Base-by-base conservation (phyloP, 371 early-diverging fungal genomes). In the Saksenaea oblongispora region DNA sequence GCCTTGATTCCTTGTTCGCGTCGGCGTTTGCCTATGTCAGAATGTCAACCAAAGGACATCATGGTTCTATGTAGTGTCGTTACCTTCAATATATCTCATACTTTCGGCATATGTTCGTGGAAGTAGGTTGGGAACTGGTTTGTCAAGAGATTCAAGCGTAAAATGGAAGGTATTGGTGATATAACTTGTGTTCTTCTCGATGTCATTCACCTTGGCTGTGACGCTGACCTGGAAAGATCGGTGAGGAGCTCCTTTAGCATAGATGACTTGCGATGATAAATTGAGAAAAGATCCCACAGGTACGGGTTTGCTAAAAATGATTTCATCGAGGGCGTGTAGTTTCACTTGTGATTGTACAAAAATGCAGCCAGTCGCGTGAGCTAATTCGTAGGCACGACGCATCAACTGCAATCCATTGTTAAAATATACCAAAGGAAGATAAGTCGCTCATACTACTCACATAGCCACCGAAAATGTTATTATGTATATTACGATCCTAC, bases 381-480 rank as follows among this genome's bases (percentile, higher is more conserved):
- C 94, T 0, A 98, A 81, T 65, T 93, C 92, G 64, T 85, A 91
- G 1, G 92, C 93, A 51, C 90, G 79, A 35, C 88, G 86, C 91
- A 91, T 90, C 51, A 90, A 63, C 37, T 64, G 61, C 27, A 27
- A 26, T 28, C 3, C 18, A 10, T 1, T 22, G 51, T 18, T 47
- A 22, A 47, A 47, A 2, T 0, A 8, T 3, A 24, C 22, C 27
- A 39, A 44, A 41, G 24, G 14, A 53, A 36, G 28, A 3, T 7
- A 14, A 34, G 22, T 22, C 10, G 14, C 35, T n/a, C n/a, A n/a
- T n/a, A 4, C 22, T 26, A 31, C 54, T 64, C 37, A 69, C 59
- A 56, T 88, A 90, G 27, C 91, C 92, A 62, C 98, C 98, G 86
- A 98, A 98, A 42, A 97, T 92, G 71, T 89, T 92, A 66, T 91